Evolutionary conservation across 345 rosid species (phyloP).

Genomic region (Acer saccharum): DNA sequence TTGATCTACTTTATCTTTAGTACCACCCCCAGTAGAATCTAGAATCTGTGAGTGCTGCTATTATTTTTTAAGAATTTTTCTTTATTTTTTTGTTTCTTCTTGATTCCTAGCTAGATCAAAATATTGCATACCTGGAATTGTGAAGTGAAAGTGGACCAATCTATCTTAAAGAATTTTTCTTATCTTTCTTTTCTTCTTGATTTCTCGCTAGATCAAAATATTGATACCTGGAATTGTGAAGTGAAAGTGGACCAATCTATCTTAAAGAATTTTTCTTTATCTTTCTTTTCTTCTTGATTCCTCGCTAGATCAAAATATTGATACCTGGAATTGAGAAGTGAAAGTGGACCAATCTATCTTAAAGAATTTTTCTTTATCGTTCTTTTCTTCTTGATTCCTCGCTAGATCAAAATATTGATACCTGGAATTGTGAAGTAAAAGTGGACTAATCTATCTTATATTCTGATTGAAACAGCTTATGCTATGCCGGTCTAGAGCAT

Average conservation of each 20-base stretch:
- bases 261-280: too few relatives aligned
- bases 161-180: not conserved
- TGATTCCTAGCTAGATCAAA: not conserved
- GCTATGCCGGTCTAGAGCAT: not conserved
- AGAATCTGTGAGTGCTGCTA: too few relatives aligned
- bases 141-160: slow-evolving; percentile 10
- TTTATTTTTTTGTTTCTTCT: too few relatives aligned
- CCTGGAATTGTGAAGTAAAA: slow-evolving; percentile 7
- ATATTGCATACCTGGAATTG: slow-evolving; percentile 4
- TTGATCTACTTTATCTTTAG: not conserved
- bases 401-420: not conserved
- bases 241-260: slow-evolving; percentile 13
- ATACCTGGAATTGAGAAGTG: not conserved
- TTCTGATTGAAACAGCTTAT: slow-evolving; percentile 5
- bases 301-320: not conserved
- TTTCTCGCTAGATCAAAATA: not conserved
- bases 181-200: too few relatives aligned
- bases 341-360: slow-evolving; percentile 12
- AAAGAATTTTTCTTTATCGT: too few relatives aligned
- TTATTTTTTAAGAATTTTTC: too few relatives aligned
- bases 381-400: not conserved
- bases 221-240: slow-evolving; percentile 8
- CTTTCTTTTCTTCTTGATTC: too few relatives aligned
- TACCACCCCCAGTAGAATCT: not conserved
- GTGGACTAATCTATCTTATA: slow-evolving; percentile 6